phyloP scores from a whole-genome alignment of 2,329 filamentous ascomycete genomes.

The Penicillium verrucosum region DNA sequence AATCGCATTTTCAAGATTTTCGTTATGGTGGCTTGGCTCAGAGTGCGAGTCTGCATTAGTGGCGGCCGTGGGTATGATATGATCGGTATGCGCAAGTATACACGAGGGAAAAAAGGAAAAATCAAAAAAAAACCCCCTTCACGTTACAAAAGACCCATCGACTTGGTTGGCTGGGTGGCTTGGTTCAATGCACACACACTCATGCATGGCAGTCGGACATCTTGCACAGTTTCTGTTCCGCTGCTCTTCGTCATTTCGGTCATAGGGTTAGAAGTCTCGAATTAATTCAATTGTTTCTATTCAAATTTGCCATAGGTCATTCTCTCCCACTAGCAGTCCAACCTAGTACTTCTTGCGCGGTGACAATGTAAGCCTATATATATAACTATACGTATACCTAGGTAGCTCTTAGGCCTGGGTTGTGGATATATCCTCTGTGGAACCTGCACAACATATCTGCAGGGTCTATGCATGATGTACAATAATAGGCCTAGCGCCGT shows the following conservation, averaged over 20 bases:
- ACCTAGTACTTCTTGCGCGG: background rate
- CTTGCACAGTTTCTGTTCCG: conserved; percentile 4
- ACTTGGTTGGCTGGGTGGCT: background rate
- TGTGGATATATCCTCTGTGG: background rate
- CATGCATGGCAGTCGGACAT: conserved; percentile 1
- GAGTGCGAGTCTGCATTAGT: background rate
- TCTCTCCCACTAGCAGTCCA: background rate
- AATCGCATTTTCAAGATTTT: background rate
- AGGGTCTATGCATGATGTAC: conserved; percentile 2
- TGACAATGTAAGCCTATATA: too few relatives aligned
- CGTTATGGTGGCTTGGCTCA: background rate
- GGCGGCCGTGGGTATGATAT: conserved; percentile 2
- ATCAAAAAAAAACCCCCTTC: background rate
- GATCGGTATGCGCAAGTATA: background rate
- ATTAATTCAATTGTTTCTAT: conserved; percentile 11
- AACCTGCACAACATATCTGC: conserved; percentile 10
- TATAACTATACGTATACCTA: too few relatives aligned
- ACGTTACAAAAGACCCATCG: background rate
- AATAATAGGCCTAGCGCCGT: background rate
- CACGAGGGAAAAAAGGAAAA: background rate
- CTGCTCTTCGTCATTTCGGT: background rate
- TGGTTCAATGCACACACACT: background rate
- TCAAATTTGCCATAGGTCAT: background rate
- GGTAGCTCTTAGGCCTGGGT: background rate
- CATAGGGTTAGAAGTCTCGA: background rate